Base-by-base conservation (phyloP, 768 basidiomycete species). In the Mrakia hoshinonis region DNA sequence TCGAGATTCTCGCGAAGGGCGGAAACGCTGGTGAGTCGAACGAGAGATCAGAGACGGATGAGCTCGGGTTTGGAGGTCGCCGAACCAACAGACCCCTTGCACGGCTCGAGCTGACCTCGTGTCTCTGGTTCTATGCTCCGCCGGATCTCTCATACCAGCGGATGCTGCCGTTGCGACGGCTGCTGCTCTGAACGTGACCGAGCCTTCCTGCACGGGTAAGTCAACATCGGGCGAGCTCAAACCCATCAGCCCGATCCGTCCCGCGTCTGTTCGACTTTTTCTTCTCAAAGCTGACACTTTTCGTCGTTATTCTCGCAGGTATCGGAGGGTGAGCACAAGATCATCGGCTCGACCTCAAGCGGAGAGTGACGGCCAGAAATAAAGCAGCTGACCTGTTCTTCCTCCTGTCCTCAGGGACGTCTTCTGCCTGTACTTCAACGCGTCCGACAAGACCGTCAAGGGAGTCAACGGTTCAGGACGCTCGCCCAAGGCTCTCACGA, bases 131-230 rank as follows among this genome's bases (percentile, higher is more conserved):
- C n/a, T n/a, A n/a, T n/a, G n/a, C n/a, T n/a, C n/a, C n/a, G n/a
- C n/a, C n/a, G n/a, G n/a, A n/a, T n/a, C n/a, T n/a, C n/a, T 29
- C 1, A 22, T 31, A 5, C 24, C 73, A 92, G 91, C 90, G 73
- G 92, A 96, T 81, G 92, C 92, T 36, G 94, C 96, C 9, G 93
- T 97, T 22, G 96, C 96, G 34, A 89, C 87, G 2, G 90, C 93
- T 62, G 93, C 88, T 4, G 94, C 92, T 20, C 79, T 99, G 75
- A 97, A 96, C 79, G 87, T 97, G 46, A 92, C 91, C 0, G 91
- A 94, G 76, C 91, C 77, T 0, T 92, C 91, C 78, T 94, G 94
- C n/a, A 91, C 96, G 70, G 93, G 92, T 76, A 91, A 91, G 91
- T n/a, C n/a, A n/a, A n/a, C n/a, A 89, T 75, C 26, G 11, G 22